Base-by-base conservation (phyloP, 2,329 filamentous ascomycete species). In the Microdochium paspali region DNA sequence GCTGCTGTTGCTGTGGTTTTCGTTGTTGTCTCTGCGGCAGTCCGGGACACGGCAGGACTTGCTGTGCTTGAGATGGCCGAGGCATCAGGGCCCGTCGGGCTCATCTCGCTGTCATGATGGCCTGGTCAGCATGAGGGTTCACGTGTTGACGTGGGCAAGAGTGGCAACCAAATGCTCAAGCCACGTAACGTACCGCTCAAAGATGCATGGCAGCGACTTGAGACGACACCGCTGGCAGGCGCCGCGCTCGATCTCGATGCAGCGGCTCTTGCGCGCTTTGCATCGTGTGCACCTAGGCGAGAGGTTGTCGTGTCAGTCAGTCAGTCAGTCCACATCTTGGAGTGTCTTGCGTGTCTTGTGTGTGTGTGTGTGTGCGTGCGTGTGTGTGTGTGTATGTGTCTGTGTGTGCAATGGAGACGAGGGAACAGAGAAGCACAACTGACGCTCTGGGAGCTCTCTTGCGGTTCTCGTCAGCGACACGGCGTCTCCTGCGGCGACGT, bases 211-310 rank as follows among this genome's bases (percentile, higher is more conserved):
- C 21, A 57, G 44, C 1, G 57, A 56, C 24, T 51, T 55, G 39
- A 53, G 44, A 10, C 53, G 51, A 24, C 63, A 65, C 46, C 63
- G 52, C 20, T 61, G 52, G 35, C 61, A 66, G 12, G 49, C 49
- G 0, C 59, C 62, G 1, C 53, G 50, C 0, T 49, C 42, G 0
- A 49, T 54, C 49, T 62, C 59, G 26, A 66, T 57, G 39, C 64
- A 66, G 47, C 59, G 63, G 46, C 60, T 65, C 48, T 66, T 66
- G 20, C 64, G 52, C 5, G 56, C 52, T 47, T 66, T 66, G 47
- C 64, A 66, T 20, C 55, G 58, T 46, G 61, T 55, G 47, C 64
- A 66, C 21, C 57, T 59, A 43, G 20, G n/a, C 35, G 35, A 21
- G 13, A 7, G 10, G 18, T 18, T 15, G 13, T 4, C 31, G 23